Evolutionary conservation across 2,329 filamentous ascomycete species (phyloP), one percentile per base, ranked within the genome.

Genomic region (Sordariomycetes sp.): DNA sequence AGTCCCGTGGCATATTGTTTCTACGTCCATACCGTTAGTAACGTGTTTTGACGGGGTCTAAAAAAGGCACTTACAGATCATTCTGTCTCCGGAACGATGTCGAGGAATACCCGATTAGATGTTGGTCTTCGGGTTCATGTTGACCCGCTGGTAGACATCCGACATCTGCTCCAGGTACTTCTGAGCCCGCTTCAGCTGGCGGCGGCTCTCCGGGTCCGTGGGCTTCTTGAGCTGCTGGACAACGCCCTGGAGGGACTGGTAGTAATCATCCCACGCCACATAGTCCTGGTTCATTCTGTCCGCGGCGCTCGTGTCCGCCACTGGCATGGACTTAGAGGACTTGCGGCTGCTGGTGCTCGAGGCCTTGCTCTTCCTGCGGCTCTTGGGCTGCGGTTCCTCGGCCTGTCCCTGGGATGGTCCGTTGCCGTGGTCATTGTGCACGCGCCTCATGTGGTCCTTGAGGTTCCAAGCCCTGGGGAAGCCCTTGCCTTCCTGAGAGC

Each of bases 401-500:
- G 59, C 57, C 54, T 57, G 61, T 4, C 42, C 36, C n/a, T 52
- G 60, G 58, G 42, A 63, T 62, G 32, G 65, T 60, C 57, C 51
- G 39, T 50, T 72, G 51, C 75, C 74, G 60, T 76, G 75, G 65
- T 82, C 80, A 62, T 84, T 84, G 74, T 97, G 92, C 8, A 96
- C 91, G 61, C 92, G 86, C 74, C 90, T 89, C 91, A 96, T 96
- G 78, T 97, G 92, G 73, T 97, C 92, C 70, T 87, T 85, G 57
- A 96, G 81, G 73, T 97, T 97, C 89, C 94, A 97, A 65, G 91
- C 86, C 65, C 92, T 86, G 42, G 91, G 92, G 67, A 97, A 97
- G 64, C 92, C 92, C 69, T 92, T 90, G 64, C 90, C 90, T 25
- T 81, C 76, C 36, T 86, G 76, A 59, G 89, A 84, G 62, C 92